phyloP scores from a whole-genome alignment of 768 basidiomycete species.

The Coprinopsis sp. region DNA sequence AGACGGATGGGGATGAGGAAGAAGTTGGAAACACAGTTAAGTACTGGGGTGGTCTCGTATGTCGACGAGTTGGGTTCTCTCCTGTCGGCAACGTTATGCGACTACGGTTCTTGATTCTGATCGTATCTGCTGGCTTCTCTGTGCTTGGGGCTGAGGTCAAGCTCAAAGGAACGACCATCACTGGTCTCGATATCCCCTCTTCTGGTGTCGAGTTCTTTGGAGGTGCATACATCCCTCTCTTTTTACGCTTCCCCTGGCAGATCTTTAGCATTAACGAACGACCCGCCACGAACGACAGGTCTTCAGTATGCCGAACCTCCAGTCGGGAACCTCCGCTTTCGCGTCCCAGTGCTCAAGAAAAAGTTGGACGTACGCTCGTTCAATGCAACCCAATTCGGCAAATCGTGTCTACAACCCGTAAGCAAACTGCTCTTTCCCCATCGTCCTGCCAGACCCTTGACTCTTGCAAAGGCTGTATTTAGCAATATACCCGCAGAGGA shows the following conservation, averaged over 20 bases:
- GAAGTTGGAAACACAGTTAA: no score
- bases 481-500: background rate
- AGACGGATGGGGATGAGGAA: no score
- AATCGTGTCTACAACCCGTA: constrained; percentile 46
- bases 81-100: no score
- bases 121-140: no score
- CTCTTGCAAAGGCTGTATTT: background rate
- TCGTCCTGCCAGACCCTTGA: background rate
- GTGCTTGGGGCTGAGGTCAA: no score
- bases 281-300: constrained; percentile 23
- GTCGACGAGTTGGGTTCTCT: no score
- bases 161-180: constrained; percentile 34
- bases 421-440: no score
- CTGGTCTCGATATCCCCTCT: constrained; percentile 30
- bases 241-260: background rate
- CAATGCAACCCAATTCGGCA: constrained; percentile 44
- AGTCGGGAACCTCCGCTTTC: constrained; percentile 41
- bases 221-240: constrained; percentile 23
- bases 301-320: constrained; percentile 56
- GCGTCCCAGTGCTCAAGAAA: constrained; percentile 42
- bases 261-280: background rate
- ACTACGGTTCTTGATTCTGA: no score
- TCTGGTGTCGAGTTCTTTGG: constrained; percentile 43
- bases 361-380: constrained; percentile 28
- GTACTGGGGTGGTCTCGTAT: no score